Evolutionary conservation across 2,329 filamentous ascomycete genomes (phyloP).

Genomic region (Helicocarpus griseus): DNA sequence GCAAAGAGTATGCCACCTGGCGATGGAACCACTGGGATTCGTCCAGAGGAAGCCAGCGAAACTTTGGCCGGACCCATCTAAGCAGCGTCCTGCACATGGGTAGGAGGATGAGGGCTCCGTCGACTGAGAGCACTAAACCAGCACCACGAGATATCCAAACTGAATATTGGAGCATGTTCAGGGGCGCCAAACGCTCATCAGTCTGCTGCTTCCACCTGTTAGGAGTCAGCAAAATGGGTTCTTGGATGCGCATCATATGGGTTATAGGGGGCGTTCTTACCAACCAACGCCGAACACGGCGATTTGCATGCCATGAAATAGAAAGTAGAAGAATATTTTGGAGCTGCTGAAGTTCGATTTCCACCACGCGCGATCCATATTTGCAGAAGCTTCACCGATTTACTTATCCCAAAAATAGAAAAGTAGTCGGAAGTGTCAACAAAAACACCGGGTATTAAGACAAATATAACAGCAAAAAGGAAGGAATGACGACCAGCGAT

Average conservation of each 20-base stretch:
- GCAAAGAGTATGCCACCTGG: slow-evolving; percentile 80
- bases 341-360: slow-evolving; percentile 54
- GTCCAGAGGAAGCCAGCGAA: slow-evolving; percentile 83
- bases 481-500: slow-evolving; percentile 21
- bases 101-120: slow-evolving; percentile 78
- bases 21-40: slow-evolving; percentile 96
- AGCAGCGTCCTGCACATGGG: slow-evolving; percentile 92
- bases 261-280: slow-evolving; percentile 41
- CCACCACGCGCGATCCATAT: slow-evolving; percentile 14
- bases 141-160: slow-evolving; percentile 96
- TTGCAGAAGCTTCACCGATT: not conserved
- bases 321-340: slow-evolving; percentile 68
- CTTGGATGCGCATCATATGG: not conserved
- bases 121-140: slow-evolving; percentile 72
- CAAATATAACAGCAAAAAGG: not conserved
- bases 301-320: slow-evolving; percentile 74
- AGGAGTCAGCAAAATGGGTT: slow-evolving; percentile 17
- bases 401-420: not conserved
- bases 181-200: slow-evolving; percentile 58
- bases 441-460: not conserved
- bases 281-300: slow-evolving; percentile 77
- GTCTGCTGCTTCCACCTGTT: slow-evolving; percentile 66
- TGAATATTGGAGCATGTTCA: slow-evolving; percentile 77
- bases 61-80: slow-evolving; percentile 72
- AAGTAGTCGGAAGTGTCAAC: too few relatives aligned